Percentiles rank a stretch among this genome's conserved stretches.
Evolutionary conservation across 2,329 filamentous ascomycete genomes (phyloP).

Genomic region (Talaromyces sp.): DNA sequence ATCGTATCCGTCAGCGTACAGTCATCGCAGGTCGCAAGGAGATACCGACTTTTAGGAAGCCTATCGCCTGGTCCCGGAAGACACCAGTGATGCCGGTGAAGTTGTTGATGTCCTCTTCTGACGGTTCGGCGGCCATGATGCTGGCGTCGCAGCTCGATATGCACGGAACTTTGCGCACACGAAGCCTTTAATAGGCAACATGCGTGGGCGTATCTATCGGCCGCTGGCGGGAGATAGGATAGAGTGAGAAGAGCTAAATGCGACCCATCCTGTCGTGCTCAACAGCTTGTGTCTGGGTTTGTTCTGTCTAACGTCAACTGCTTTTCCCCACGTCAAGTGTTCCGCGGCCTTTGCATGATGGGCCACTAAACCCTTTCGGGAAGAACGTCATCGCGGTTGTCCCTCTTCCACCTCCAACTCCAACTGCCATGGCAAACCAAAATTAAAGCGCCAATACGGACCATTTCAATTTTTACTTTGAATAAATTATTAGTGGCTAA

Average conservation of each 20-base stretch:
- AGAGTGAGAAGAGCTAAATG: not conserved
- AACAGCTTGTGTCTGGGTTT: not conserved
- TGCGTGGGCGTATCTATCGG: not conserved
- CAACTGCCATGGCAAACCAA: too few species aligned
- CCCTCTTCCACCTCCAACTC: too few species aligned
- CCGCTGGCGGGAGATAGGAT: not conserved
- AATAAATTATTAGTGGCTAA: too few species aligned
- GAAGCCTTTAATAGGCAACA: constrained; percentile 10
- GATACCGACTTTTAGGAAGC: constrained; percentile 35
- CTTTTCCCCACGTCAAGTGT: constrained; percentile 3
- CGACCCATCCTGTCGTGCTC: not conserved
- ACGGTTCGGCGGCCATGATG: constrained; percentile 33
- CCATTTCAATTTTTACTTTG: too few species aligned
- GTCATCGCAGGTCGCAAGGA: not conserved
- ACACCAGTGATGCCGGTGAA: constrained; percentile 40
- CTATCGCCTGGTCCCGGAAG: constrained; percentile 35
- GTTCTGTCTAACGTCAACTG: not conserved
- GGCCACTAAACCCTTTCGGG: not conserved
- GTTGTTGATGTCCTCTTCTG: constrained; percentile 36
- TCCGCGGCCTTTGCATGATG: not conserved
- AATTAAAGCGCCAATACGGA: too few species aligned
- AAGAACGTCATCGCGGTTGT: not conserved
- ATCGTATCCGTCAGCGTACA: not conserved
- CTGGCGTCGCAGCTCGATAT: not conserved
- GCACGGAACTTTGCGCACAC: constrained; percentile 10